Percentiles rank a stretch among this genome's conserved stretches.
Evolutionary conservation across 352 stramenopile genomes (phyloP).

Genomic region (Lagenidium giganteum): DNA sequence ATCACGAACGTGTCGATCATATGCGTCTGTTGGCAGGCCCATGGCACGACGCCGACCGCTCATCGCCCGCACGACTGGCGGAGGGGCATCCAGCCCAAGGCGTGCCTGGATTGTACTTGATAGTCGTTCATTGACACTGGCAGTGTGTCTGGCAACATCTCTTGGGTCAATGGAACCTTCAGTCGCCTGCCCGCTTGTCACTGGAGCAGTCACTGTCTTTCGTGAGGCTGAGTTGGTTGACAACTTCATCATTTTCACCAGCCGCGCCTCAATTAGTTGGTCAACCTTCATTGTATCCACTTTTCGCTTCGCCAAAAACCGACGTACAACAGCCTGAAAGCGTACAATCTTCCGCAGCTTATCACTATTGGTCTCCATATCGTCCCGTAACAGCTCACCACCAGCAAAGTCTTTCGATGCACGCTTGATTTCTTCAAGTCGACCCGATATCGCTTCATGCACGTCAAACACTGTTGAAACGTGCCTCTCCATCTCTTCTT

Average conservation of each 20-base stretch:
- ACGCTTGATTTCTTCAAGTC: conserved; percentile 25
- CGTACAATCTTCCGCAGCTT: conserved; percentile 18
- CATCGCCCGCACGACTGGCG: too few species aligned
- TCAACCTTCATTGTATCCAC: conserved; percentile 43
- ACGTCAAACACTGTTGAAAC: conserved; percentile 27
- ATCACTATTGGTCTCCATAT: background rate
- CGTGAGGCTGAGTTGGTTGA: too few species aligned
- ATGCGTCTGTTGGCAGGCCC: conserved; percentile 21
- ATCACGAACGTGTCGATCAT: conserved; percentile 19
- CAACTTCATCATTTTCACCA: conserved; percentile 37
- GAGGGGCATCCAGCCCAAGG: too few species aligned
- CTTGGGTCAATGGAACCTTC: too few species aligned
- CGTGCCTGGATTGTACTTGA: too few species aligned
- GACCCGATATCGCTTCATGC: conserved; percentile 24
- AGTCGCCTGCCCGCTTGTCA: too few species aligned
- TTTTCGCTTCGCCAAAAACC: conserved; percentile 35
- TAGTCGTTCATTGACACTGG: too few species aligned
- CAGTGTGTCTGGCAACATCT: too few species aligned
- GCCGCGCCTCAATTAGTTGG: conserved; percentile 35
- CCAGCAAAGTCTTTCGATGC: conserved; percentile 20
- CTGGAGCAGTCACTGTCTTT: too few species aligned
- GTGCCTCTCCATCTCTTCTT: conserved; percentile 20
- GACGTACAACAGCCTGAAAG: conserved; percentile 38
- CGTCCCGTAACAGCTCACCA: background rate
- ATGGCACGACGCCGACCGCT: too few species aligned